Evolutionary conservation across 495 filamentous ascomycete species (phyloP).

Genomic region (Penicillium ucsense): DNA sequence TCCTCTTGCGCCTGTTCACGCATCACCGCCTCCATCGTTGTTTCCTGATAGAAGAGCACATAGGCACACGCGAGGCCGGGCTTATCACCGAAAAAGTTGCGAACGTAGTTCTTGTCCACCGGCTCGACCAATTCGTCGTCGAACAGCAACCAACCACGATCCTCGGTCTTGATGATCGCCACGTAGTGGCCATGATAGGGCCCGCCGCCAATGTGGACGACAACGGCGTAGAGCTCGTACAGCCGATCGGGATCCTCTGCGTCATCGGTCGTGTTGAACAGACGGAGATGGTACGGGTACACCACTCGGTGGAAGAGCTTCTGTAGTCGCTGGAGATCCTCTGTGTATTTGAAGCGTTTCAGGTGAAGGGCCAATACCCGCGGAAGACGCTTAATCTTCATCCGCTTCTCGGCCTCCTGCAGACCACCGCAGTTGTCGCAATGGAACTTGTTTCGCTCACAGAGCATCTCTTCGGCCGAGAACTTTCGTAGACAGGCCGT

Average conservation of each 20-base stretch:
- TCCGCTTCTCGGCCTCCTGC: slow-evolving; percentile 96
- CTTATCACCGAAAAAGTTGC: slow-evolving; percentile 93
- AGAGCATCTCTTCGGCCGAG: slow-evolving; percentile 97
- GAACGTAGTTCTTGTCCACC: slow-evolving; percentile 92
- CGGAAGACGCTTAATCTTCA: slow-evolving; percentile 96
- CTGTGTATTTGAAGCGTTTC: slow-evolving; percentile 96
- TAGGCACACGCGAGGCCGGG: slow-evolving; percentile 90
- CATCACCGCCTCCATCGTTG: slow-evolving; percentile 78
- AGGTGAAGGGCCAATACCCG: slow-evolving; percentile 86
- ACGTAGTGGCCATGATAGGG: slow-evolving; percentile 98
- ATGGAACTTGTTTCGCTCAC: slow-evolving; percentile 96
- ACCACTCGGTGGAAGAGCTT: slow-evolving; percentile 96
- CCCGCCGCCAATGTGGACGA: slow-evolving; percentile 98
- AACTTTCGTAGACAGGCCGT: slow-evolving; percentile 93
- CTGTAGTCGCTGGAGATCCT: slow-evolving; percentile 84
- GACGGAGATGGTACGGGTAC: slow-evolving; percentile 88
- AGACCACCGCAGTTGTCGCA: slow-evolving; percentile 95
- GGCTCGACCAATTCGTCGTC: slow-evolving; percentile 98
- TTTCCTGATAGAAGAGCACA: slow-evolving; percentile 96
- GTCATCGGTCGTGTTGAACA: slow-evolving; percentile 98
- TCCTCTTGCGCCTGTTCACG: slow-evolving; percentile 77
- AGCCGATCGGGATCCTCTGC: slow-evolving; percentile 89
- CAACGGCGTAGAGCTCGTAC: slow-evolving; percentile 95
- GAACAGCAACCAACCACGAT: slow-evolving; percentile 90
- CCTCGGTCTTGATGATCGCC: slow-evolving; percentile 93